Conservation (phyloP, 2,329 filamentous ascomycete species). For the Aureobasidium namibiae region DNA sequence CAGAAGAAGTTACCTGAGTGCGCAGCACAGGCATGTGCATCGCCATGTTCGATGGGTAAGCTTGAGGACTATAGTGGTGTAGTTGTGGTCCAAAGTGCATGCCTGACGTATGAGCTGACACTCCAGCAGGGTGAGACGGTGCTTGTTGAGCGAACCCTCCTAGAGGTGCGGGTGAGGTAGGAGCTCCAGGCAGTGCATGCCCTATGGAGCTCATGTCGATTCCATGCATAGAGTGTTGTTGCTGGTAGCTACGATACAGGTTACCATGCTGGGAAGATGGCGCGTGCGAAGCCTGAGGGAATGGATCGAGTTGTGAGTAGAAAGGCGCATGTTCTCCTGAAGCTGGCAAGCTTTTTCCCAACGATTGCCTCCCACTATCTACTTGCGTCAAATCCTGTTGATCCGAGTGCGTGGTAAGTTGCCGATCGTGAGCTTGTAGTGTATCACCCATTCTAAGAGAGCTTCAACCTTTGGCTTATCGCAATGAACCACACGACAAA, state of each 20-base stretch:
- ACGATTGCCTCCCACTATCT: neutral
- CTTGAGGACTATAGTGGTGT: neutral
- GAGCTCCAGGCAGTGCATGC: neutral
- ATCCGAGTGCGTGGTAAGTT: neutral
- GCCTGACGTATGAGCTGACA: neutral
- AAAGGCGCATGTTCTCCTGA: neutral
- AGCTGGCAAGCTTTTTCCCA: neutral
- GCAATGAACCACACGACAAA: neutral
- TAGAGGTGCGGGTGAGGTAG: neutral
- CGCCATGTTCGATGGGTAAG: neutral
- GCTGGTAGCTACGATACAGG: neutral
- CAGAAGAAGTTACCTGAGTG: neutral
- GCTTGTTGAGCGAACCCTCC: neutral
- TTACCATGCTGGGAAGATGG: neutral
- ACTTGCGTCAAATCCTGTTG: neutral
- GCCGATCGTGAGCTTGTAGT: neutral
- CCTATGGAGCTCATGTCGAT: conserved; percentile 8
- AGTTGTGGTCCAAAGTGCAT: neutral
- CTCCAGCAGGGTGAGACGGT: neutral
- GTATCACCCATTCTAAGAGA: neutral
- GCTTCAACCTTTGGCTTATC: neutral
- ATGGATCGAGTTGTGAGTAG: neutral
- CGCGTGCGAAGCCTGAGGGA: neutral
- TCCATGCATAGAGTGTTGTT: neutral
- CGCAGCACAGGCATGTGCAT: neutral